These are phyloP conservation scores for Tuber microsphaerosporum DNA, from an alignment of 495 filamentous ascomycete species.

Conservation along the genomic window DNA sequence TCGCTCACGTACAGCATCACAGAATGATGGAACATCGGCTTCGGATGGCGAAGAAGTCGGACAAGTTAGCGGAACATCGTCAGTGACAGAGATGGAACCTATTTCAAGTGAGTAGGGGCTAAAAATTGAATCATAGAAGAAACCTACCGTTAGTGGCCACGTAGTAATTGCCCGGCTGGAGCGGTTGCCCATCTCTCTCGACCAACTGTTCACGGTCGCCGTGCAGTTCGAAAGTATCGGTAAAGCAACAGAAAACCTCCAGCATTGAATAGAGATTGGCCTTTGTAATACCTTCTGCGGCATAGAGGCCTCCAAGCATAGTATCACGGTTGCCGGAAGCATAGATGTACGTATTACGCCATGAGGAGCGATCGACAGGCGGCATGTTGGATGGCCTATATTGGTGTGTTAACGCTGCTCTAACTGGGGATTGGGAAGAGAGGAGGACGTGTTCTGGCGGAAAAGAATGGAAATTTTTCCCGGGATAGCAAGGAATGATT, in stretches of 20 bases:
- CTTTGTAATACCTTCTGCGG: too few relatives aligned
- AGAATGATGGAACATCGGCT: not conserved
- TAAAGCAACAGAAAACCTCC: not conserved
- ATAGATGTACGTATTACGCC: too few relatives aligned
- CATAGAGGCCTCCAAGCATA: too few relatives aligned
- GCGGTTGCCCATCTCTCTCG: not conserved
- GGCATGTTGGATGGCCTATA: too few relatives aligned
- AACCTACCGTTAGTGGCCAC: not conserved
- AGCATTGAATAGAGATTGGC: too few relatives aligned
- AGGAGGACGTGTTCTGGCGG: too few relatives aligned
- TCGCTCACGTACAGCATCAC: conserved; percentile 17
- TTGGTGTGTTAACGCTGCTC: too few relatives aligned
- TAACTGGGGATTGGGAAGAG: too few relatives aligned
- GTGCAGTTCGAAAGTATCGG: not conserved
- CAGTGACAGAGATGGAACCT: not conserved
- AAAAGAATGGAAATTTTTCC: too few relatives aligned
- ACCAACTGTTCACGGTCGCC: not conserved
- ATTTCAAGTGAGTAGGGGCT: not conserved
- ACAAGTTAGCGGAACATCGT: not conserved
- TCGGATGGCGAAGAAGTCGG: not conserved
- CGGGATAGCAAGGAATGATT: too few relatives aligned
- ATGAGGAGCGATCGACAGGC: too few relatives aligned
- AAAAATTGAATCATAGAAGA: not conserved
- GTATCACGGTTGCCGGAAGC: too few relatives aligned
- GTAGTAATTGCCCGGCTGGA: not conserved